Evolutionary conservation across 768 basidiomycete genomes (phyloP), one percentile per base, ranked within the genome.

Genomic region (Leccinum rimulosum): DNA sequence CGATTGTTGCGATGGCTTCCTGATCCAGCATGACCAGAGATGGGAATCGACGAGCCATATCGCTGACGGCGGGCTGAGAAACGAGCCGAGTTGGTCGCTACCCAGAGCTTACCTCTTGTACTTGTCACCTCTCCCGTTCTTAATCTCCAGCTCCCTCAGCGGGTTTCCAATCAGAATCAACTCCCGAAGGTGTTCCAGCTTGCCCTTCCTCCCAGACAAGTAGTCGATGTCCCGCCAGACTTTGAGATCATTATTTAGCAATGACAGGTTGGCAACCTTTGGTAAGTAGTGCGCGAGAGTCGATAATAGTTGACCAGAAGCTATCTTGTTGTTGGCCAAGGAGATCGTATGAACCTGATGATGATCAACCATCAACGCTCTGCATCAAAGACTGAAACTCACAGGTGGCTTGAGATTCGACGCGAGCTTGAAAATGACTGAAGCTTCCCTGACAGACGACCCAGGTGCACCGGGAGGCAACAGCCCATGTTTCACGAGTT

Each of bases 401-500:
- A 91, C 92, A 57, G 84, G 81, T 38, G 94, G 93, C 63, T 84
- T 85, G 55, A 95, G 82, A 64, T 88, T 82, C 19, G 83, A 80
- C 1, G 94, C 92, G 11, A 95, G 78, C 73, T 95, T 95, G 79
- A 95, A 95, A 49, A 98, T 86, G 10, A 95, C 93, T 6, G 88
- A 83, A 0, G 89, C 86, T 66, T 91, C 89, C 60, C 79, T 83
- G 22, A 74, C 69, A 27, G 82, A 78, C 33, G 89, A 84, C 10
- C 87, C 84, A 31, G 81, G 79, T 27, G 77, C 76, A 7, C 92
- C 92, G 3, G 93, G 93, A 2, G 88, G 83, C 30, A 79, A 67
- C 30, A 97, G 77, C 48, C 85, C 82, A 65, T 92, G 74, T 68
- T 85, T 88, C 70, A 83, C 84, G 61, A 97, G 77, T 55, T 87